phyloP scores from a whole-genome alignment of 768 basidiomycete genomes.

The Candolleomyces aberdarensis region DNA sequence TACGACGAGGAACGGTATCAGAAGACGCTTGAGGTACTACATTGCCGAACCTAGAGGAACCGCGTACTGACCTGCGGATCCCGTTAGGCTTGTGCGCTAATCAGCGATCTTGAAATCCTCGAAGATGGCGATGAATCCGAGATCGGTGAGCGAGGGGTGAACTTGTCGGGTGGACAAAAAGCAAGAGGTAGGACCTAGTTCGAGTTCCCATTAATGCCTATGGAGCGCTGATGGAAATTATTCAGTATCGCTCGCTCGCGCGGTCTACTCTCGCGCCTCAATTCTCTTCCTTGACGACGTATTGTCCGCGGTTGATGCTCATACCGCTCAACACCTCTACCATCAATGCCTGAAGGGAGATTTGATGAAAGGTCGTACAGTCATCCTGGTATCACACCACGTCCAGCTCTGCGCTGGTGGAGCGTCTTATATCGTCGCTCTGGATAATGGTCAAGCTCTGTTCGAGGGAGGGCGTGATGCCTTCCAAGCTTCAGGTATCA shows the following conservation, averaged over 20 bases:
- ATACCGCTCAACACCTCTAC: conserved; percentile 88
- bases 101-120: conserved; percentile 73
- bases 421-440: conserved; percentile 77
- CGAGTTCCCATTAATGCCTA: conserved; percentile 35
- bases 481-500: conserved; percentile 66
- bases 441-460: conserved; percentile 77
- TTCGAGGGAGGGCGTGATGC: conserved; percentile 66
- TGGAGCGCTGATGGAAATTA: conserved; percentile 24
- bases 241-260: conserved; percentile 53
- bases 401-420: conserved; percentile 83
- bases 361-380: conserved; percentile 75
- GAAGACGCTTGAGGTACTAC: conserved; percentile 58
- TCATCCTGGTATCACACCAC: conserved; percentile 94
- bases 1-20: conserved; percentile 78
- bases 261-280: conserved; percentile 86
- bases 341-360: conserved; percentile 80
- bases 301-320: conserved; percentile 76
- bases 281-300: conserved; percentile 85
- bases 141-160: conserved; percentile 81
- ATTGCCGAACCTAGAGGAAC: not conserved
- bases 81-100: conserved; percentile 54
- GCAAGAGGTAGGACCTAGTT: conserved; percentile 47
- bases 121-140: conserved; percentile 89
- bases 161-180: conserved; percentile 62
- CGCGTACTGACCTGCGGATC: not conserved